Conservation (phyloP, 345 rosid genomes). For the Schrenkiella parvula region DNA sequence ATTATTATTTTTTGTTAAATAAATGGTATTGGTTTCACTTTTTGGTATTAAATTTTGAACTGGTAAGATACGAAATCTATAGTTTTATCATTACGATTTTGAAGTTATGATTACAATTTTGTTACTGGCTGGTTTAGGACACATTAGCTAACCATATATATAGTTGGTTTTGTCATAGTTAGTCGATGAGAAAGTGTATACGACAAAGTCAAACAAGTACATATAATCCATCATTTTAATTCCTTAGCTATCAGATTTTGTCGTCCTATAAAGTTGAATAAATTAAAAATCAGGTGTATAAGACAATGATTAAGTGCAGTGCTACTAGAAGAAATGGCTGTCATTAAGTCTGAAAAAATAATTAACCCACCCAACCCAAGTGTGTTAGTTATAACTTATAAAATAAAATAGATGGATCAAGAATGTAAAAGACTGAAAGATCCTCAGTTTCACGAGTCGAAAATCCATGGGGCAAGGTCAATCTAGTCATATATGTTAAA, state of each 20-base stretch:
- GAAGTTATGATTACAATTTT: background rate
- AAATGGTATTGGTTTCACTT: background rate
- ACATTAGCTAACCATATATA: background rate
- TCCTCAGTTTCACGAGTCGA: background rate
- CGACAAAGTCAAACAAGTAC: constrained; percentile 1
- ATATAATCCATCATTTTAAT: background rate
- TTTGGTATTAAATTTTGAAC: background rate
- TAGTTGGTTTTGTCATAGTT: background rate
- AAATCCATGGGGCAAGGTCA: background rate
- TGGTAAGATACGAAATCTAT: background rate
- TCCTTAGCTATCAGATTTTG: constrained; percentile 9
- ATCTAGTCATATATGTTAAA: background rate
- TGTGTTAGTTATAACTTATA: background rate
- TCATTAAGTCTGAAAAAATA: constrained; percentile 1
- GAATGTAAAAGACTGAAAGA: background rate
- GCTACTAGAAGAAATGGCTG: constrained; percentile 4
- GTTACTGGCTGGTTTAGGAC: background rate
- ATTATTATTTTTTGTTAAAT: background rate
- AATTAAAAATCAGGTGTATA: constrained; percentile 10
- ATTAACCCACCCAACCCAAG: background rate
- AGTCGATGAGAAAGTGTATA: background rate
- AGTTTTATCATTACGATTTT: background rate
- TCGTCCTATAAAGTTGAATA: constrained; percentile 13
- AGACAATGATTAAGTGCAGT: constrained; percentile 24
- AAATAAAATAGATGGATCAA: background rate